phyloP scores from a whole-genome alignment of 164 flowering plant species.

The Litsea cubeba region DNA sequence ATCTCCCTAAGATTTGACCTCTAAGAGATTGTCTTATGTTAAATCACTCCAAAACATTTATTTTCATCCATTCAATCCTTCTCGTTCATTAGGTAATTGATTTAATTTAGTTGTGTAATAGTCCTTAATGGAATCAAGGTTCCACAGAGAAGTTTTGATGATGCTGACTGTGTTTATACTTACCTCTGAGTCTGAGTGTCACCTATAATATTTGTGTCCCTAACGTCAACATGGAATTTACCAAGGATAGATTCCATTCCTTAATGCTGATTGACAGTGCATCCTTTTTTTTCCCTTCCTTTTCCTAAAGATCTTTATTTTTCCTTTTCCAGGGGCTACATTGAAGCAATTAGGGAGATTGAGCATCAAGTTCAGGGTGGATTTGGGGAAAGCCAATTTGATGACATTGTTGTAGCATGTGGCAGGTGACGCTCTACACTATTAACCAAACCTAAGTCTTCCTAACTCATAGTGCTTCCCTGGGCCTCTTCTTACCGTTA shows the following conservation, averaged over 20 bases:
- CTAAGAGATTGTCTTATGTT: too few species aligned
- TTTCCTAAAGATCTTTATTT: not conserved
- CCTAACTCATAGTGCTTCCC: not conserved
- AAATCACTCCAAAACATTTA: too few species aligned
- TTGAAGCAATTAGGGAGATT: conserved; percentile 83
- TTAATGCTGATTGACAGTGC: too few species aligned
- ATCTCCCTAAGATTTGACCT: too few species aligned
- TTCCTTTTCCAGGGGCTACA: conserved; percentile 63
- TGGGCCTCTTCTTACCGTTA: not conserved
- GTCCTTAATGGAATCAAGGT: too few species aligned
- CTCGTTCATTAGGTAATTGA: too few species aligned
- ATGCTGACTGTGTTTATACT: not conserved
- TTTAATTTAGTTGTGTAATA: too few species aligned
- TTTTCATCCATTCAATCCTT: too few species aligned
- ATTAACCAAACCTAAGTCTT: not conserved
- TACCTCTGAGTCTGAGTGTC: conserved; percentile 1
- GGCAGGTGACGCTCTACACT: conserved; percentile 58
- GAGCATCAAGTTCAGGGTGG: conserved; percentile 53
- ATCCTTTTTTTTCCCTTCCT: not conserved
- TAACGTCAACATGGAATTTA: not conserved
- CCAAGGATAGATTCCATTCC: too few species aligned
- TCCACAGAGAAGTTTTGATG: not conserved
- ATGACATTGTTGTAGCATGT: conserved; percentile 87
- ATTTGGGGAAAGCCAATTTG: conserved; percentile 34
- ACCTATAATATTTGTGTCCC: not conserved